Percentiles rank a stretch among this genome's conserved stretches.
Evolutionary conservation across 2,329 filamentous ascomycete genomes (phyloP).

Genomic region (Fusarium devonianum): DNA sequence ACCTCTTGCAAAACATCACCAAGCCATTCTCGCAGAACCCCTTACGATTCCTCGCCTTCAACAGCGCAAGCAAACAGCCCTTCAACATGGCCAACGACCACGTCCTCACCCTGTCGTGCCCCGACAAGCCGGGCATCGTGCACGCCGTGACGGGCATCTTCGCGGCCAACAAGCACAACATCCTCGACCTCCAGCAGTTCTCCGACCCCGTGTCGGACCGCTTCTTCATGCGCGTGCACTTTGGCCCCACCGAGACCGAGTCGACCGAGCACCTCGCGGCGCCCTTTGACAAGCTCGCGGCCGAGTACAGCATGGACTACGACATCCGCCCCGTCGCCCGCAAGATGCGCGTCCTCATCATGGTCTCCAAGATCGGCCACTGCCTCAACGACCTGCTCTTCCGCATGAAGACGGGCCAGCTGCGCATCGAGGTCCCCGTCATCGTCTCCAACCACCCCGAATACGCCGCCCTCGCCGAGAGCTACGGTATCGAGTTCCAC

Average conservation of each 20-base stretch:
- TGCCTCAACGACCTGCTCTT: constrained; percentile 86
- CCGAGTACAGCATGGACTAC: constrained; percentile 73
- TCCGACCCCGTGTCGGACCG: constrained; percentile 75
- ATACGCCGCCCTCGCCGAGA: constrained; percentile 70
- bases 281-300: constrained; percentile 67
- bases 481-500: constrained; percentile 80
- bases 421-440: constrained; percentile 77
- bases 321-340: constrained; percentile 71
- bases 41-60: constrained; percentile 29
- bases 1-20: constrained; percentile 18
- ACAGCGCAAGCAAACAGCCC: constrained; percentile 64
- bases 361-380: constrained; percentile 90
- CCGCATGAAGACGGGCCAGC: constrained; percentile 76
- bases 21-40: not conserved
- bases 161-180: constrained; percentile 76
- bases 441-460: constrained; percentile 86
- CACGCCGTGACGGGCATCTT: constrained; percentile 83
- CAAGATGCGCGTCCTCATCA: constrained; percentile 81
- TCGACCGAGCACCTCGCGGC: constrained; percentile 60
- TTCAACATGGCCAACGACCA: constrained; percentile 63
- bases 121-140: constrained; percentile 84
- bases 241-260: constrained; percentile 63
- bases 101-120: constrained; percentile 83
- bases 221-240: constrained; percentile 91
- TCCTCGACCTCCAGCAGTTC: constrained; percentile 86